Evolutionary conservation across 441 rosid genomes (phyloP), one percentile per base, ranked within the genome.

Genomic region (Euphorbia schlechtendalii): DNA sequence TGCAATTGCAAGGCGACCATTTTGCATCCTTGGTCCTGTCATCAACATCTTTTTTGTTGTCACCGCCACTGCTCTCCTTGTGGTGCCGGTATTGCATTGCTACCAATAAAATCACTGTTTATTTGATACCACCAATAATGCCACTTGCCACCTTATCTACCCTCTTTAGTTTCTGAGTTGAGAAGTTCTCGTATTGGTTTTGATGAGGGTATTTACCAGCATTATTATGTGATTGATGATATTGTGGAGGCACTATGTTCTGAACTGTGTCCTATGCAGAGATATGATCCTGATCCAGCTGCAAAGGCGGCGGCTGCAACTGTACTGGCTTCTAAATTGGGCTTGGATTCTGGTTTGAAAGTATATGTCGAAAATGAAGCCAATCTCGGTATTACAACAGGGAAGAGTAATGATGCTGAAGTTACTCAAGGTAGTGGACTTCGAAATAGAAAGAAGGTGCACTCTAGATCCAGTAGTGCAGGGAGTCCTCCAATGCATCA

Each of bases 271-370:
- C 56, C 73, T 65, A 59, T 76, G 81, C 87, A 92, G 98, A 84
- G 89, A 76, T 92, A 92, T 69, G 98, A 90, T 76, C 84, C 96
- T 15, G 98, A 92, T 71, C 98, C 98, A 40, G 97, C 97, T n/a
- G 97, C 96, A 17, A 90, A 90, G 76, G 96, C 96, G 59, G 96
- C 97, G 5, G 98, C 98, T 66, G 98, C 98, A 63, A 80, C 87
- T 71, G 88, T 92, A 65, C 85, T 92, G 66, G 97, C 98, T 67
- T 92, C 98, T 4, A 92, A 90, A 73, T 74, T 92, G 78, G 97
- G 98, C 45, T 84, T 92, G 4, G 98, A 90, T 71, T 86, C 97
- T 17, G 98, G 98, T 64, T 80, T 92, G 82, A 90, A 83, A 78
- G 80, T 90, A 63, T 78, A 66, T 41, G 53, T 90, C 25, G 96